phyloP scores from a whole-genome alignment of 164 flowering plant genomes.

The Umbellularia californica region DNA sequence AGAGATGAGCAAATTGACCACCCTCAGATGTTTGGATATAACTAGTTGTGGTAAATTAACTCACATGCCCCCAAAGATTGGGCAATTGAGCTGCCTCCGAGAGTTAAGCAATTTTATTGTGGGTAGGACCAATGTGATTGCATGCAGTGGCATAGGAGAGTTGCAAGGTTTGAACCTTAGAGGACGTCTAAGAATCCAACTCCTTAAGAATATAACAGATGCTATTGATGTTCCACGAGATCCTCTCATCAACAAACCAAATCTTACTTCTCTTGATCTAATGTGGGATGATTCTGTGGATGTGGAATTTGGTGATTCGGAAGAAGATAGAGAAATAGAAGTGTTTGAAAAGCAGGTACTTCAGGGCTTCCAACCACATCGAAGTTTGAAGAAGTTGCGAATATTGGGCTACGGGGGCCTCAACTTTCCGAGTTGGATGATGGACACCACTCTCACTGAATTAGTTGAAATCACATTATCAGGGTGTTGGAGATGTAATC shows the following conservation, averaged over 20 bases:
- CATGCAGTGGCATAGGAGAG: background rate
- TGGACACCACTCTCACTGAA: background rate
- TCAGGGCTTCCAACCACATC: no score
- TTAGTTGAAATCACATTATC: background rate
- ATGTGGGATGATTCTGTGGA: background rate
- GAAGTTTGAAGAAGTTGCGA: no score
- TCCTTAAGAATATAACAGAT: background rate
- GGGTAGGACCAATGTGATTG: background rate
- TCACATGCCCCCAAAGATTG: background rate
- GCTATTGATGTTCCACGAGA: background rate
- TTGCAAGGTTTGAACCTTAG: background rate
- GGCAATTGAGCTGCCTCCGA: background rate
- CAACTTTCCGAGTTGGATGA: slow-evolving; percentile 19
- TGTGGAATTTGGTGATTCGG: no score
- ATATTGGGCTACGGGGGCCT: no score
- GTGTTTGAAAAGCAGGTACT: no score
- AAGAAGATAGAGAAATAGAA: no score
- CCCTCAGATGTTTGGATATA: background rate
- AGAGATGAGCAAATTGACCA: background rate
- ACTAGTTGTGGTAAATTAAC: background rate
- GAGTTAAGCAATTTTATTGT: background rate
- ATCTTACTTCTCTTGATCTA: background rate
- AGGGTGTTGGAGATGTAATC: slow-evolving; percentile 12
- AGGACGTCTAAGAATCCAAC: background rate
- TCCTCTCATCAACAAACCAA: background rate